These are phyloP conservation scores for Arthrinium puccinioides DNA, from an alignment of 2,329 filamentous ascomycete species.

Conservation along the genomic window DNA sequence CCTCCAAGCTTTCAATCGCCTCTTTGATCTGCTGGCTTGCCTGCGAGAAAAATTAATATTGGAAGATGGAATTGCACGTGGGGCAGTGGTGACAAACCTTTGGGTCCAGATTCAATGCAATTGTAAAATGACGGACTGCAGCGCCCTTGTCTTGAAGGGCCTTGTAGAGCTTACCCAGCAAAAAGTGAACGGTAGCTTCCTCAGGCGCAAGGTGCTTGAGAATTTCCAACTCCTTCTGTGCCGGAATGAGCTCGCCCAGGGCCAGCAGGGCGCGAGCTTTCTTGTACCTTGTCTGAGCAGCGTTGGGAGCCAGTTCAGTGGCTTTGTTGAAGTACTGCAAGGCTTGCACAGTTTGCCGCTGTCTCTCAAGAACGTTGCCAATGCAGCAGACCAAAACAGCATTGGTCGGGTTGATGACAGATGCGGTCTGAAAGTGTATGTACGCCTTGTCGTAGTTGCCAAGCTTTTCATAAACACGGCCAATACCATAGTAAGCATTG, in stretches of 20 bases:
- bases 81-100: conserved; percentile 56
- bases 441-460: conserved; percentile 89
- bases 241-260: conserved; percentile 61
- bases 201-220: conserved; percentile 88
- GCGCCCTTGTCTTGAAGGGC: conserved; percentile 63
- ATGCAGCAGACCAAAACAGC: conserved; percentile 89
- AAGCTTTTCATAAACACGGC: conserved; percentile 78
- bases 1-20: conserved; percentile 86
- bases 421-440: conserved; percentile 82
- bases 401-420: conserved; percentile 87
- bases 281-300: conserved; percentile 82
- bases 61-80: not conserved
- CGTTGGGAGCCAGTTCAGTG: conserved; percentile 72
- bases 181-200: conserved; percentile 92
- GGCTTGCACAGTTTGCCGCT: conserved; percentile 73
- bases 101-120: conserved; percentile 89
- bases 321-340: conserved; percentile 77
- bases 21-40: conserved; percentile 93
- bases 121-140: conserved; percentile 91
- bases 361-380: conserved; percentile 80
- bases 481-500: conserved; percentile 94
- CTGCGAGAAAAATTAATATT: conserved; percentile 35
- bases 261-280: conserved; percentile 83
- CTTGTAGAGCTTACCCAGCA: conserved; percentile 80
- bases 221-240: conserved; percentile 76